Evolutionary conservation across 805 yeast species (phyloP).

Genomic region (Kluyveromyces starmeri): DNA sequence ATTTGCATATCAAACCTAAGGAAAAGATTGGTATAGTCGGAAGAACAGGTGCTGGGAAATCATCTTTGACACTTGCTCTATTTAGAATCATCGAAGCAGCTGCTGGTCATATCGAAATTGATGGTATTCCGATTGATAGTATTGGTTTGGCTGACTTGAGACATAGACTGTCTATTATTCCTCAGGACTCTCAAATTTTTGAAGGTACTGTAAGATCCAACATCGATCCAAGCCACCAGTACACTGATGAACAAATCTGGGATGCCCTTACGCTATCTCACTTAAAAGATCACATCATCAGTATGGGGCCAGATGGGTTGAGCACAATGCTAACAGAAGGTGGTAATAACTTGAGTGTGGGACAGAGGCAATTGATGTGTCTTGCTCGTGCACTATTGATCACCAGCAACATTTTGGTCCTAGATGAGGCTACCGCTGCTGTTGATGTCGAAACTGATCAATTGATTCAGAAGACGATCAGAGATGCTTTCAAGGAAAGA

Average conservation of each 20-base stretch:
- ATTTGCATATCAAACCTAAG: constrained; percentile 51
- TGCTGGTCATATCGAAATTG: constrained; percentile 62
- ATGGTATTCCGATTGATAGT: constrained; percentile 52
- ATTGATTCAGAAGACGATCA: constrained; percentile 67
- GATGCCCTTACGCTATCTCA: constrained; percentile 69
- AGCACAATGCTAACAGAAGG: constrained; percentile 54
- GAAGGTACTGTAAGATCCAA: constrained; percentile 81
- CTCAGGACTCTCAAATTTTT: constrained; percentile 89
- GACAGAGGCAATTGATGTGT: constrained; percentile 76
- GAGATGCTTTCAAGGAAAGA: constrained; percentile 64
- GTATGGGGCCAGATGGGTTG: constrained; percentile 47
- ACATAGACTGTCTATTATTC: constrained; percentile 72
- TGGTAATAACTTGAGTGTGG: constrained; percentile 64
- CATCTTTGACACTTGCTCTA: constrained; percentile 73
- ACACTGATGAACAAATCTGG: constrained; percentile 78
- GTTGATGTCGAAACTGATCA: constrained; percentile 81
- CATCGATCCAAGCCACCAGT: constrained; percentile 68
- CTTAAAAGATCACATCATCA: constrained; percentile 52
- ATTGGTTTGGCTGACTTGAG: constrained; percentile 76
- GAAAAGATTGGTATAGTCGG: constrained; percentile 96
- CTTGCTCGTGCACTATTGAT: constrained; percentile 69
- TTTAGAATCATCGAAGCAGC: constrained; percentile 79
- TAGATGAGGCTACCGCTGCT: constrained; percentile 86
- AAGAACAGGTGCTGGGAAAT: constrained; percentile 94
- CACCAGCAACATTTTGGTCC: constrained; percentile 51